These are phyloP conservation scores for Calonectria leucothoes DNA, from an alignment of 2,329 filamentous ascomycete genomes.

Conservation along the genomic window DNA sequence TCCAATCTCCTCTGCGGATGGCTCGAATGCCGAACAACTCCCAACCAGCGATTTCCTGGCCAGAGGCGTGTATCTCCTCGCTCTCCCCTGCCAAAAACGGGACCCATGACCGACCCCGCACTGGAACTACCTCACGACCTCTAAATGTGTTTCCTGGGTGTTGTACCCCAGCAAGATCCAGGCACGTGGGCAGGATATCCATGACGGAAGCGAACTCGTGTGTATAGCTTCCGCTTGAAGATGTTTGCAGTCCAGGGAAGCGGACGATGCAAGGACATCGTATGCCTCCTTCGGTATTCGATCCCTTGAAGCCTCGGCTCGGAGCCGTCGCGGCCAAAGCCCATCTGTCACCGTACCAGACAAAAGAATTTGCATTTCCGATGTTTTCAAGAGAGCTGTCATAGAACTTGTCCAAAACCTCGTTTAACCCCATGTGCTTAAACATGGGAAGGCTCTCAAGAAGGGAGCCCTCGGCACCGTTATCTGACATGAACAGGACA, in stretches of 20 bases:
- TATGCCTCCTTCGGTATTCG: background rate
- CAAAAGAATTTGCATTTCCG: background rate
- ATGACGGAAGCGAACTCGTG: background rate
- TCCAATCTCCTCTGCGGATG: constrained; percentile 66
- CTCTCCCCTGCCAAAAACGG: background rate
- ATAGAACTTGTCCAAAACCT: background rate
- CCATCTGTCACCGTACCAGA: background rate
- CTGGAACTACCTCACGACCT: background rate
- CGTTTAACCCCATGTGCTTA: background rate
- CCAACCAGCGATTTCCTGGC: constrained; percentile 58
- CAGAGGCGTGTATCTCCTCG: background rate
- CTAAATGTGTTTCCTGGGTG: background rate
- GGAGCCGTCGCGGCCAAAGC: background rate
- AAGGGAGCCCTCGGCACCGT: background rate
- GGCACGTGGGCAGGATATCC: background rate
- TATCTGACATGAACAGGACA: background rate
- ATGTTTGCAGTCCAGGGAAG: background rate
- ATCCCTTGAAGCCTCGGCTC: background rate
- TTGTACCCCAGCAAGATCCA: background rate
- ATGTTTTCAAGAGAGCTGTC: background rate
- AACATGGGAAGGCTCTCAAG: background rate
- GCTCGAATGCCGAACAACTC: constrained; percentile 64
- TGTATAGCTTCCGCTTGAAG: background rate
- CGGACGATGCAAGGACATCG: background rate
- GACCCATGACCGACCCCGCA: background rate